Evolutionary conservation across 2,329 filamentous ascomycete species (phyloP).

Genomic region (Monilinia aucupariae): DNA sequence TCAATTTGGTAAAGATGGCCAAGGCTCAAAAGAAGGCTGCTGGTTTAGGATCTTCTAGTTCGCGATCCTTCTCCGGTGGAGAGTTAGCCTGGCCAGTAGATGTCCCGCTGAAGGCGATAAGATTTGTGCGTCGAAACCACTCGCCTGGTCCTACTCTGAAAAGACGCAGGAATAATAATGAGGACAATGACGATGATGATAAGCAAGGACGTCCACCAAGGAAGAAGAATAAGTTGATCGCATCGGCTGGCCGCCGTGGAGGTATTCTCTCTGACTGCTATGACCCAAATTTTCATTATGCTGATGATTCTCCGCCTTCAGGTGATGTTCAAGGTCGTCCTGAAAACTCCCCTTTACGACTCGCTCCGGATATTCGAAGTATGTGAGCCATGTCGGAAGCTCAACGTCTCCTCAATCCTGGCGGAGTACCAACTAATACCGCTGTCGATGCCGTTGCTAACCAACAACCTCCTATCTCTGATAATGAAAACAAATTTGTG

Average conservation of each 20-base stretch:
- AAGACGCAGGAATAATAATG: not conserved
- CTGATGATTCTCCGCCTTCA: not conserved
- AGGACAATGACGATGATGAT: not conserved
- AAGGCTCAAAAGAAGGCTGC: not conserved
- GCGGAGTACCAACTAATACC: not conserved
- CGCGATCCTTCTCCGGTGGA: not conserved
- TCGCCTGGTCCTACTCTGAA: not conserved
- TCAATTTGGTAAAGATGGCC: not conserved
- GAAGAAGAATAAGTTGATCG: not conserved
- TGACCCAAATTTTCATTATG: not conserved
- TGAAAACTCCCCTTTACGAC: not conserved
- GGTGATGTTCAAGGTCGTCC: not conserved
- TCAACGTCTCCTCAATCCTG: too few relatives aligned
- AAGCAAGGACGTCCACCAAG: too few relatives aligned
- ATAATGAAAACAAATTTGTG: not conserved
- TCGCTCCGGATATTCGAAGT: too few relatives aligned
- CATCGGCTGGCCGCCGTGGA: not conserved
- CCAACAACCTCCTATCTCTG: too few relatives aligned
- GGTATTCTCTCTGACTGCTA: not conserved
- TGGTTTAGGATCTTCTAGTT: not conserved
- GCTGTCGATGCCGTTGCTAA: accelerated
- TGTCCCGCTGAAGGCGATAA: not conserved
- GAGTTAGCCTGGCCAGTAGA: not conserved
- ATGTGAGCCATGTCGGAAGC: not conserved
- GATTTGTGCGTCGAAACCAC: not conserved